Base-by-base conservation (phyloP, 169 alveolate genomes). In the Babesia sp. region DNA sequence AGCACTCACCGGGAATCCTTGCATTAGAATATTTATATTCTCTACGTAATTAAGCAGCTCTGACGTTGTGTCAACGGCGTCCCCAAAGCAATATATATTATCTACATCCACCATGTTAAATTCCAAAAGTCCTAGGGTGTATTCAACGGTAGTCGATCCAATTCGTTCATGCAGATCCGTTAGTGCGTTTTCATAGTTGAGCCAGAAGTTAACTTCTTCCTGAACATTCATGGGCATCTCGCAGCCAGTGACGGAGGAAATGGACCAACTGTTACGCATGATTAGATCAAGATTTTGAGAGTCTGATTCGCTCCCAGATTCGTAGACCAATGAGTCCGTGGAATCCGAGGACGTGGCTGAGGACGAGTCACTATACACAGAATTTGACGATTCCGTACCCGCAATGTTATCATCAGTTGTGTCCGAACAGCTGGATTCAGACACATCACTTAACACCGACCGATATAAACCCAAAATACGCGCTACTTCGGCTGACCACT, bases 141-240 rank as follows among this genome's bases (percentile, higher is more conserved):
- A 29, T 33, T 48, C 41, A 22, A 71, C 61, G 34, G 41, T 56
- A 7, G 71, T 16, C 18, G 83, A 71, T 28, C 46, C 61, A 26
- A 71, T 20, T 39, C 58, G 48, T 14, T 28, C 45, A 24, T 20
- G 31, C 11, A 71, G 54, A 41, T 71, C 83, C n/a, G 14, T 22
- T 29, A 71, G 36, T 3, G 60, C 83, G 42, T 26, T 28, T 57
- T 71, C 56, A 41, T 71, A 71, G 51, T 57, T 56, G 7, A 41
- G 12, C 83, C 83, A 71, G 56, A 71, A 71, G n/a, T 29, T 31
- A 24, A 58, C 55, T 41, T 71, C 83, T 14, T 71, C 83, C 3
- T 37, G 24, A 6, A 71, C 24, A 29, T 71, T 41, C 57, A 71
- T 71, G 39, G 60, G 54, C 42, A n/a, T 0, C 4, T 37, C 68